phyloP scores from a whole-genome alignment of 192 early-diverging fungal genomes.

The Rhizophagus prolifer region DNA sequence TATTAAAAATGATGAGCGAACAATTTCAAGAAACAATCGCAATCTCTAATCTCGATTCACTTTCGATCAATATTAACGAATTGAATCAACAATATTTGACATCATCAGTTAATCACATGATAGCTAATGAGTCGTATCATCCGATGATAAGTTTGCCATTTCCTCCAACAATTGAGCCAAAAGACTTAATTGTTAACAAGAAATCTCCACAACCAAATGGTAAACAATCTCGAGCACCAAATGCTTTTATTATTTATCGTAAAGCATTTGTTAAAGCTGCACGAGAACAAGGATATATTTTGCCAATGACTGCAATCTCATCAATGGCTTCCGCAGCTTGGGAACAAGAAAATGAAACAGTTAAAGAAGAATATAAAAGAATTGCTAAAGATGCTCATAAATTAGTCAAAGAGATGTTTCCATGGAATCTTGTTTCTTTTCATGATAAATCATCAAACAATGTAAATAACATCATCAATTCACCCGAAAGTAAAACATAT shows the following conservation, averaged over 20 bases:
- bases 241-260: conserved; percentile 15
- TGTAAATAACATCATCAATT: not conserved
- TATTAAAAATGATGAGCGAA: not conserved
- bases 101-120: not conserved
- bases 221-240: not conserved
- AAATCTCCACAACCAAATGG: not conserved
- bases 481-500: not conserved
- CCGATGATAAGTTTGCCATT: not conserved
- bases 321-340: conserved; percentile 4
- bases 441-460: not conserved
- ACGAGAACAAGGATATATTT: not conserved
- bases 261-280: not conserved
- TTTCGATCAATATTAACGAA: not conserved
- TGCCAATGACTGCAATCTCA: conserved; percentile 7
- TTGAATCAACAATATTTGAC: not conserved
- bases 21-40: not conserved
- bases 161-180: not conserved
- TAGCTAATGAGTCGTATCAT: not conserved
- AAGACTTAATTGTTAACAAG: not conserved
- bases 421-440: conserved; percentile 11
- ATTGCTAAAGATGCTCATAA: conserved; percentile 9
- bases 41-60: not conserved
- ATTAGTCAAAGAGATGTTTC: not conserved
- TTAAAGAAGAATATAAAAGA: conserved; percentile 10
- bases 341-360: not conserved